phyloP scores from a whole-genome alignment of 495 filamentous ascomycete genomes.

The Amphirosellinia nigrospora region DNA sequence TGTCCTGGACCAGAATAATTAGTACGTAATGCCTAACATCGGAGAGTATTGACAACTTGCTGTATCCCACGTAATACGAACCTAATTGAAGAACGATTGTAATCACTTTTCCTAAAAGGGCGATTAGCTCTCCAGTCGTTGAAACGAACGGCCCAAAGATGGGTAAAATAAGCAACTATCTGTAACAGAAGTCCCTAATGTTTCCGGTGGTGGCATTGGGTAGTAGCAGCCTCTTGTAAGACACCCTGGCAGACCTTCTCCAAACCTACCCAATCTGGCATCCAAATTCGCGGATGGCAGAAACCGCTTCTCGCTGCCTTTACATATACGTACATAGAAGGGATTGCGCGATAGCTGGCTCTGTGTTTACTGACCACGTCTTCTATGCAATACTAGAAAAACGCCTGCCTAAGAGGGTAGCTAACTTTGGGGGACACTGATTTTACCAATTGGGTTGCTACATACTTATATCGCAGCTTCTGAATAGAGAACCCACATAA shows the following conservation, averaged over 20 bases:
- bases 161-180: background rate
- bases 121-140: background rate
- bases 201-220: background rate
- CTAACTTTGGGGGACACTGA: background rate
- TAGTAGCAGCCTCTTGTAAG: background rate
- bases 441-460: background rate
- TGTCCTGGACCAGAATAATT: background rate
- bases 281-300: background rate
- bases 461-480: background rate
- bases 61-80: background rate
- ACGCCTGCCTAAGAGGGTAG: background rate
- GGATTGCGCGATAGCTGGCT: background rate
- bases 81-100: background rate
- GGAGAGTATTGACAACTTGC: background rate
- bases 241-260: background rate
- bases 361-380: background rate
- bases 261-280: background rate
- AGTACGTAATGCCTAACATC: background rate
- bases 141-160: background rate
- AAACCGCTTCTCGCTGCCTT: constrained; percentile 3
- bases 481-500: background rate
- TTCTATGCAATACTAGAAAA: background rate
- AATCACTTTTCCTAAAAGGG: background rate
- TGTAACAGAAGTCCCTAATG: background rate
- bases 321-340: background rate